Percentiles rank a stretch among this genome's conserved stretches.
These are phyloP conservation scores for Coemansia erecta DNA, from an alignment of 192 early-diverging fungal species.

Conservation along the genomic window DNA sequence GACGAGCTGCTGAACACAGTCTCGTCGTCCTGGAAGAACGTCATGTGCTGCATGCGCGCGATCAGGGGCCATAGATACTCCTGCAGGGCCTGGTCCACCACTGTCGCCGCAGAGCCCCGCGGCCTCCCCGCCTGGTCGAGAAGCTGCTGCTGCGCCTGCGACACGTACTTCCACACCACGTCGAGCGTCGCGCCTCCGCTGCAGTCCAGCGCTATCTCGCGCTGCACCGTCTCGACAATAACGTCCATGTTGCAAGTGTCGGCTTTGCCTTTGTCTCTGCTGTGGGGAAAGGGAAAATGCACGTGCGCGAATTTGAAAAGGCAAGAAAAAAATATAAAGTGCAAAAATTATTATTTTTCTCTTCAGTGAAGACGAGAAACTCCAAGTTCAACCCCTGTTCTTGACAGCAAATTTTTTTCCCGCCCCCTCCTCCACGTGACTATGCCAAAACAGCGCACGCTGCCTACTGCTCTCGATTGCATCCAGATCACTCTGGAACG, in stretches of 20 bases:
- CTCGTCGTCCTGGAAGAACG: conserved; percentile 15
- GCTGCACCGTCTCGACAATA: conserved; percentile 26
- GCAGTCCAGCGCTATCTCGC: conserved; percentile 45
- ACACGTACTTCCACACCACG: conserved; percentile 34
- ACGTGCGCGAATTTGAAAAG: not conserved
- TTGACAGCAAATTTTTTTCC: not conserved
- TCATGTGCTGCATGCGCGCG: conserved; percentile 14
- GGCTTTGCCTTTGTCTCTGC: not conserved
- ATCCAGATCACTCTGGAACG: not conserved
- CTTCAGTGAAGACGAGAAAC: not conserved
- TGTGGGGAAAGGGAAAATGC: not conserved
- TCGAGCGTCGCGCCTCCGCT: conserved; percentile 26
- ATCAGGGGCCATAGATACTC: conserved; percentile 41
- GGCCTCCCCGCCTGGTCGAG: conserved; percentile 6
- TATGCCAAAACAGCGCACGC: too few species aligned
- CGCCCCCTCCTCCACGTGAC: too few species aligned
- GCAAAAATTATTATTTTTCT: not conserved
- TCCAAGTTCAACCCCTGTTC: not conserved
- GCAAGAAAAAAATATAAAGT: not conserved
- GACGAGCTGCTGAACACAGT: conserved; percentile 11
- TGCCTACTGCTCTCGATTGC: not conserved
- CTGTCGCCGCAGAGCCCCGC: not conserved
- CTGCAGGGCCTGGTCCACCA: conserved; percentile 18
- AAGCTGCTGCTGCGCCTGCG: conserved; percentile 23
- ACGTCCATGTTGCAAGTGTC: conserved; percentile 33